Conservation (phyloP, 139 green algal species). For the Chlorella sp. region DNA sequence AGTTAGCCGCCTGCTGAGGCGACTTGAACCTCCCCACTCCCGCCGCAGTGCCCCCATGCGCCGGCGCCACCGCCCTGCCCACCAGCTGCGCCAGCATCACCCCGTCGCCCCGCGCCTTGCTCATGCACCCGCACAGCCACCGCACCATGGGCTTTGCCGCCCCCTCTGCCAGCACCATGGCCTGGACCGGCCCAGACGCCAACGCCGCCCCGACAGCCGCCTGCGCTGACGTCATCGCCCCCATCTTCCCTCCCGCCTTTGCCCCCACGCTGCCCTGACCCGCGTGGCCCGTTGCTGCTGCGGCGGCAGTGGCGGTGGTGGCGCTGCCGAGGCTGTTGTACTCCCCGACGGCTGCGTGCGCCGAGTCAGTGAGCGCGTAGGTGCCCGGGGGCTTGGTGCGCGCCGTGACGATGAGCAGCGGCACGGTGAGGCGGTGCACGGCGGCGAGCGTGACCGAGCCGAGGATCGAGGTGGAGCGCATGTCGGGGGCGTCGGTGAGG, state of each 20-base stretch:
- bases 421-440: constrained; percentile 18
- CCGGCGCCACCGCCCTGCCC: too few species aligned
- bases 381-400: not conserved
- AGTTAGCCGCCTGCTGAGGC: not conserved
- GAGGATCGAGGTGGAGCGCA: not conserved
- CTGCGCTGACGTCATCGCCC: not conserved
- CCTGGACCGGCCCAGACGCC: not conserved
- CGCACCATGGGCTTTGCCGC: constrained; percentile 14
- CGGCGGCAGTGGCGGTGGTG: too few species aligned
- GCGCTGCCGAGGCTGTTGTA: not conserved
- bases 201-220: not conserved
- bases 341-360: not conserved
- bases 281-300: too few species aligned
- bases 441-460: constrained; percentile 17
- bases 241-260: too few species aligned
- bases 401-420: constrained; percentile 20
- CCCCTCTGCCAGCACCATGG: constrained; percentile 18
- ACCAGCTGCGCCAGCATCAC: constrained; percentile 23
- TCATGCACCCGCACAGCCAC: constrained; percentile 18
- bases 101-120: constrained; percentile 18
- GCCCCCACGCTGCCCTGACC: too few species aligned
- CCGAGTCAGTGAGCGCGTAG: not conserved
- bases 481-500: not conserved
- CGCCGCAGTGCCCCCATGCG: too few species aligned
- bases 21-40: not conserved